Percentiles rank a stretch among this genome's conserved stretches.
phyloP scores from a whole-genome alignment of 2,329 filamentous ascomycete species.

The Neobulgaria alba region DNA sequence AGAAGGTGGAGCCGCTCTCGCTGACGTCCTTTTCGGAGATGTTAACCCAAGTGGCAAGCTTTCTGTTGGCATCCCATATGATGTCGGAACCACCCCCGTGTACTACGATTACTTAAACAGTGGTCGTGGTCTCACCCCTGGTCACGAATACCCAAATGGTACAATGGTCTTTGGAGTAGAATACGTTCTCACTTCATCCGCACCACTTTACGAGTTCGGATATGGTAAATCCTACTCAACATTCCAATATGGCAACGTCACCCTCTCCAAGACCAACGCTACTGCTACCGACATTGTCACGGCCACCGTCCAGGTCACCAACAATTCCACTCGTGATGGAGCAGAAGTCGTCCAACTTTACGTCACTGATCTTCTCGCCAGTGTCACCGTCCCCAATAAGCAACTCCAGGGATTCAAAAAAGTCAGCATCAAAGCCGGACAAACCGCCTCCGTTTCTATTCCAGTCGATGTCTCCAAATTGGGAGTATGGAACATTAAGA shows the following conservation, averaged over 20 bases:
- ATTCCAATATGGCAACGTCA: conserved; percentile 45
- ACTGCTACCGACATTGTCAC: conserved; percentile 39
- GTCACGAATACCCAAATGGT: conserved; percentile 65
- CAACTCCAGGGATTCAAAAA: conserved; percentile 66
- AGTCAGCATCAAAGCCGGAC: conserved; percentile 45
- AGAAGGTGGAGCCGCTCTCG: conserved; percentile 74
- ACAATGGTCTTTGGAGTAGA: conserved; percentile 79
- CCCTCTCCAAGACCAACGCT: conserved; percentile 32
- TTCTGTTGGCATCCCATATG: conserved; percentile 61
- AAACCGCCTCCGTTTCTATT: conserved; percentile 45
- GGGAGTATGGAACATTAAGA: conserved; percentile 62
- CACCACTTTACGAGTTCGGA: conserved; percentile 78
- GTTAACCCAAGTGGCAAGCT: conserved; percentile 61
- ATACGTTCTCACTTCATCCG: conserved; percentile 70
- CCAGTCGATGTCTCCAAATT: conserved; percentile 55
- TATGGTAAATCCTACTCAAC: conserved; percentile 66
- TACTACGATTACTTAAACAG: conserved; percentile 69
- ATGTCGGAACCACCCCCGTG: conserved; percentile 57
- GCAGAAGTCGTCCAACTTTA: conserved; percentile 50
- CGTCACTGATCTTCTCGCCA: conserved; percentile 38
- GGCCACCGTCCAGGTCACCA: conserved; percentile 47
- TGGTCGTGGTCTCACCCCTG: conserved; percentile 64
- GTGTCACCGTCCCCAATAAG: conserved; percentile 57
- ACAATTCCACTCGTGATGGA: conserved; percentile 45
- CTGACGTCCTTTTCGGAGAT: conserved; percentile 70